Base-by-base conservation (phyloP, 108 stramenopile genomes). In the Skeletonema marinoi region DNA sequence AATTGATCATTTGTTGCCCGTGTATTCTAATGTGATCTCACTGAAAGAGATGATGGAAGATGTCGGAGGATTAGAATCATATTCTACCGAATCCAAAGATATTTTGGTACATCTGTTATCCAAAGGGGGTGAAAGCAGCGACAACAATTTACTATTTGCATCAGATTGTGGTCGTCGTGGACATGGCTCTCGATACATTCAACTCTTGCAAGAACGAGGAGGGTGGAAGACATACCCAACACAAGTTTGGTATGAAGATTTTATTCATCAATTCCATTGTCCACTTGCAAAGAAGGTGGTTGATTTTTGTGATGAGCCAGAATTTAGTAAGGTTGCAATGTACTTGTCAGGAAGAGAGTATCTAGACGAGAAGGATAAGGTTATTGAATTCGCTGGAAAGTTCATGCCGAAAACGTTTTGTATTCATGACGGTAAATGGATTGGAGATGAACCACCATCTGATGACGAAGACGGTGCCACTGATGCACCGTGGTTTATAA, bases 201-300 rank as follows among this genome's bases (percentile, higher is more conserved):
- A 56, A 13, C 68, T 71, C 48, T 58, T 87, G 39, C 3, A 68
- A 38, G 31, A 54, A 44, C 36, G 66, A 11, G 14, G 66, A 62
- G 64, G 46, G 8, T 87, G 77, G 60, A 31, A 44, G 4, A 42
- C 32, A 36, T 85, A 66, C 61, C 87, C 87, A 17, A 78, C 46
- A 11, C 87, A 87, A 74, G 75, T 68, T 29, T 87, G 87, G 87
- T 88, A 85, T 72, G 41, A 78, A 51, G 87, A 88, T 32, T 44
- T 36, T 25, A 32, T 68, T 30, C 44, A 73, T 42, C 67, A 78
- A 60, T 88, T 70, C 60, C 60, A 50, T 17, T 88, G 87, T 73
- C 87, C 87, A 1, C 25, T 88, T n/a, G 87, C 84, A 25, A 73
- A 71, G 65, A 32, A 56, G 16, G 44, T 80, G 8, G 68, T 88